Evolutionary conservation across 1,284 basidiomycete species (phyloP).

Genomic region (Xerocomus minutiporus): DNA sequence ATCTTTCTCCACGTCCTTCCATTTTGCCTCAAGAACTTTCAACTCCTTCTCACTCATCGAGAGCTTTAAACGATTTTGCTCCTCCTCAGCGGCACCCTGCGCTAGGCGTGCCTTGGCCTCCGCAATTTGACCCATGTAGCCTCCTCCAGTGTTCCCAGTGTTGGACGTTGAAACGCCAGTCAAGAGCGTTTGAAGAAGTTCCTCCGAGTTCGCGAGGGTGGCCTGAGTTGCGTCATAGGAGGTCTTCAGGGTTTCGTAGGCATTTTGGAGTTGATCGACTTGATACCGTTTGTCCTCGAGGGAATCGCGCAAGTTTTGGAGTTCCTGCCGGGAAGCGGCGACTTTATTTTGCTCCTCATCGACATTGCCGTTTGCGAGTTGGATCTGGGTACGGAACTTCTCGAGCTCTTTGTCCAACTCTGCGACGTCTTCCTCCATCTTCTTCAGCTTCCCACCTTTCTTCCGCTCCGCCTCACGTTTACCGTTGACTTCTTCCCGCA

Average conservation of each 20-base stretch:
- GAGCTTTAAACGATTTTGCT: slow-evolving; percentile 79
- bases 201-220: slow-evolving; percentile 75
- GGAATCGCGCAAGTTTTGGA: slow-evolving; percentile 57
- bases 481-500: slow-evolving; percentile 54
- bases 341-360: slow-evolving; percentile 76
- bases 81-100: slow-evolving; percentile 78
- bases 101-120: slow-evolving; percentile 78
- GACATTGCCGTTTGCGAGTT: slow-evolving; percentile 76
- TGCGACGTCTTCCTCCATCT: slow-evolving; percentile 72
- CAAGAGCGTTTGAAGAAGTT: slow-evolving; percentile 91
- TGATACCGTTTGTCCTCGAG: slow-evolving; percentile 56
- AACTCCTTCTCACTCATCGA: slow-evolving; percentile 80
- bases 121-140: slow-evolving; percentile 95
- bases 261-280: slow-evolving; percentile 55
- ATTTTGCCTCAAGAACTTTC: slow-evolving; percentile 71
- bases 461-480: slow-evolving; percentile 63
- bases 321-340: slow-evolving; percentile 49
- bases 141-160: slow-evolving; percentile 64
- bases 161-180: slow-evolving; percentile 82
- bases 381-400: slow-evolving; percentile 83
- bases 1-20: slow-evolving; percentile 84
- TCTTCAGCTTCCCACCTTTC: slow-evolving; percentile 75
- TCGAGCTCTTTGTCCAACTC: slow-evolving; percentile 82
- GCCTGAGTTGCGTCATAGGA: slow-evolving; percentile 63
- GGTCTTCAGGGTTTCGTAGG: slow-evolving; percentile 69